Conservation (phyloP, 352 stramenopile genomes). For the Phytophthora pistaciae region DNA sequence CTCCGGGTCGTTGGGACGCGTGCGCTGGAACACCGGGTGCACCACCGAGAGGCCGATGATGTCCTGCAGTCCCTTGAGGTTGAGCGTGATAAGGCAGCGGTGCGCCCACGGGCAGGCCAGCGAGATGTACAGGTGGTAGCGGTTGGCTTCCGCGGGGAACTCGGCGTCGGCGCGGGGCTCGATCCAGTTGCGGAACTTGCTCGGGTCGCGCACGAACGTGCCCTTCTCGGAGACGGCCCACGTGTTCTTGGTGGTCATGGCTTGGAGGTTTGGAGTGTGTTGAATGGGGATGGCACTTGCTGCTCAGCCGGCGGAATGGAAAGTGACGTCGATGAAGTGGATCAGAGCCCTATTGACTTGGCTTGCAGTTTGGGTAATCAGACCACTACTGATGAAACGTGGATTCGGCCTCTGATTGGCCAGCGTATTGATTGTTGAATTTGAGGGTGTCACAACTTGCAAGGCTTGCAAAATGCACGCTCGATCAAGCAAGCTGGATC, state of each 20-base stretch:
- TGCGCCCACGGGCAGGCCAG: slow-evolving; percentile 94
- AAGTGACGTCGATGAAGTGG: slow-evolving; percentile 38
- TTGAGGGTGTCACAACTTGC: not conserved
- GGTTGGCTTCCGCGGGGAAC: slow-evolving; percentile 67
- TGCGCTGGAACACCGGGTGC: slow-evolving; percentile 86
- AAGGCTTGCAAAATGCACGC: no score
- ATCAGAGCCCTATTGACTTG: slow-evolving; percentile 1
- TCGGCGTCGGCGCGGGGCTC: slow-evolving; percentile 60
- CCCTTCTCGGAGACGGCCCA: slow-evolving; percentile 78
- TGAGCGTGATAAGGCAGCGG: slow-evolving; percentile 85
- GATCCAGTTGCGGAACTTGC: slow-evolving; percentile 88
- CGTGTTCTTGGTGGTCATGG: slow-evolving; percentile 71
- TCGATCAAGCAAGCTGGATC: no score
- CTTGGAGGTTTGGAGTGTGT: no score
- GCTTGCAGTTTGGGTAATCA: slow-evolving; percentile 25
- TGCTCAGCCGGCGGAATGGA: slow-evolving; percentile 14
- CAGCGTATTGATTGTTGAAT: not conserved
- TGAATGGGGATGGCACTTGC: slow-evolving; percentile 4
- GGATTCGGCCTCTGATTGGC: slow-evolving; percentile 18
- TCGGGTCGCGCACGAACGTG: slow-evolving; percentile 75
- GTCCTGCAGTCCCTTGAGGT: slow-evolving; percentile 96
- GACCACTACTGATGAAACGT: not conserved
- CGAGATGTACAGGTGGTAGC: slow-evolving; percentile 97
- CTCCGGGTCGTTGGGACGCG: slow-evolving; percentile 72
- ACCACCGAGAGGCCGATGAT: slow-evolving; percentile 95